Conservation (phyloP, 495 filamentous ascomycete species). For the Mytilinidion resinicola region DNA sequence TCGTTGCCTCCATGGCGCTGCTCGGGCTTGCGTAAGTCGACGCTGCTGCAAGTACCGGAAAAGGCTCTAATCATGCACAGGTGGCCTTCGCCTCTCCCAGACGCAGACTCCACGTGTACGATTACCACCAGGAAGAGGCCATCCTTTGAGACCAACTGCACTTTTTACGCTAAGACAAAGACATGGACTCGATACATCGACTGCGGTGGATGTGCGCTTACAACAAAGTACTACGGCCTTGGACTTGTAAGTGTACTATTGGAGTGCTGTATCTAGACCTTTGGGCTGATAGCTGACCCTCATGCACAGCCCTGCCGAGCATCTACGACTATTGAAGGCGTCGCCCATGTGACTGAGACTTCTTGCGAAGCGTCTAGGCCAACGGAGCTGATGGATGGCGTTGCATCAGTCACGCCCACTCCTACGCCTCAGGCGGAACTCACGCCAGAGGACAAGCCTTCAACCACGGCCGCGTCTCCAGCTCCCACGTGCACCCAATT, state of each 20-base stretch:
- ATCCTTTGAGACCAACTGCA: constrained; percentile 13
- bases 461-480: no score
- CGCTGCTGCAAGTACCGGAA: background rate
- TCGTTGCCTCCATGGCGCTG: background rate
- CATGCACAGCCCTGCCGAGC: background rate
- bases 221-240: background rate
- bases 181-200: constrained; percentile 12
- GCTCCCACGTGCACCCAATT: background rate
- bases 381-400: background rate
- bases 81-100: constrained; percentile 1
- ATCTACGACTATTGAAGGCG: background rate
- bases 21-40: background rate
- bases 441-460: no score
- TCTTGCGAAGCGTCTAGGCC: background rate
- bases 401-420: background rate
- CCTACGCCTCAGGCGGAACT: background rate
- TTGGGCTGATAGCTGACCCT: background rate
- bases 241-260: background rate
- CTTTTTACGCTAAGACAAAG: constrained; percentile 9
- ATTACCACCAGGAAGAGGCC: constrained; percentile 6
- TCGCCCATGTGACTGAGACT: background rate
- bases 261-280: background rate
- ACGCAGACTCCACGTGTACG: constrained; percentile 10
- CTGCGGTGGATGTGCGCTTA: constrained; percentile 12
- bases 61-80: background rate